These are phyloP conservation scores for Zymoseptoria crescenta DNA, from an alignment of 2,329 filamentous ascomycete genomes.

Conservation along the genomic window DNA sequence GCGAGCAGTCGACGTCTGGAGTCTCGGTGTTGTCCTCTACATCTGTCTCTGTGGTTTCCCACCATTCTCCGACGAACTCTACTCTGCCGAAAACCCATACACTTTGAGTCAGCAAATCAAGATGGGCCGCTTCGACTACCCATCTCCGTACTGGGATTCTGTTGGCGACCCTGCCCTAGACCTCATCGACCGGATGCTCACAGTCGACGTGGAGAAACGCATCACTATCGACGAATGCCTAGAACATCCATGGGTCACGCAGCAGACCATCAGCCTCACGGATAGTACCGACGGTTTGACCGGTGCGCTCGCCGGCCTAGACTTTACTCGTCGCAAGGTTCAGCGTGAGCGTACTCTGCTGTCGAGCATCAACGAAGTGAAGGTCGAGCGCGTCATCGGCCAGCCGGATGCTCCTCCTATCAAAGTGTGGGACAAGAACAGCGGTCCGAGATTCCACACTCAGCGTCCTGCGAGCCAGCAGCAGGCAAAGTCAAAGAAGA, in stretches of 20 bases:
- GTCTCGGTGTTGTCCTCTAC: conserved; percentile 92
- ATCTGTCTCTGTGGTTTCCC: conserved; percentile 96
- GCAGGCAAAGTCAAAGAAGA: conserved; percentile 25
- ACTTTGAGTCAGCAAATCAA: conserved; percentile 84
- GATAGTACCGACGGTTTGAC: conserved; percentile 92
- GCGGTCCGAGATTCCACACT: conserved; percentile 34
- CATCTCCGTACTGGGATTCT: conserved; percentile 90
- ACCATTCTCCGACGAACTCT: conserved; percentile 91
- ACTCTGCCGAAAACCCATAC: conserved; percentile 68
- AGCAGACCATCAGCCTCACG: conserved; percentile 34
- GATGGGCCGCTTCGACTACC: conserved; percentile 82
- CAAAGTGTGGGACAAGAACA: conserved; percentile 70
- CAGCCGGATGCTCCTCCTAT: conserved; percentile 51
- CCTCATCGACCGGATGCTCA: conserved; percentile 89
- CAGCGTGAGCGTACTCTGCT: conserved; percentile 78
- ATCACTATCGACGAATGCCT: conserved; percentile 88
- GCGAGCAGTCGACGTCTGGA: conserved; percentile 93
- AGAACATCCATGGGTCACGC: conserved; percentile 78
- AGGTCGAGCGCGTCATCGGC: conserved; percentile 52
- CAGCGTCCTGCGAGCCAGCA: conserved; percentile 14
- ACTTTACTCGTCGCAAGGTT: conserved; percentile 75
- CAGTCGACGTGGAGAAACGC: conserved; percentile 73
- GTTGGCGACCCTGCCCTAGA: conserved; percentile 83
- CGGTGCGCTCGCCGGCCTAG: conserved; percentile 72
- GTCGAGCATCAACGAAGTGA: conserved; percentile 69